A percentile compares a stretch with the other conserved stretches of the same genome.
Evolutionary conservation across 2,329 filamentous ascomycete genomes (phyloP).

Genomic region (Metarhizium sp.): DNA sequence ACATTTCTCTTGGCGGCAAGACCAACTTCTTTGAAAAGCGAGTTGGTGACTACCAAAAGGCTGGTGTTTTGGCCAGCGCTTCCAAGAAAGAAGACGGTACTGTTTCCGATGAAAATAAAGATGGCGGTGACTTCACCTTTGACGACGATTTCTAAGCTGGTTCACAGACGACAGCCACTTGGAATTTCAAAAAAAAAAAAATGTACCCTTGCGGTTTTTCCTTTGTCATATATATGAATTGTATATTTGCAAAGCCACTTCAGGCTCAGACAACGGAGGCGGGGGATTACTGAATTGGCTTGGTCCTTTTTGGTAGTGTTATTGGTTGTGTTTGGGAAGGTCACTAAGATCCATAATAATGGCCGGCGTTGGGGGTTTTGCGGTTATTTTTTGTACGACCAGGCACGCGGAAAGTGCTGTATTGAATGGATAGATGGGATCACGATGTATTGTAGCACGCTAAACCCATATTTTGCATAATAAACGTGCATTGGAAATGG

Average conservation of each 20-base stretch:
- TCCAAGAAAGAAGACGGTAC: constrained; percentile 51
- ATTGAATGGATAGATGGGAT: constrained; percentile 9
- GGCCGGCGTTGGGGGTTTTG: constrained; percentile 11
- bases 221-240: constrained; percentile 5
- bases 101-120: constrained; percentile 36
- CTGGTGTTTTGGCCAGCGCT: constrained; percentile 91
- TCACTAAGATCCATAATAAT: constrained; percentile 7
- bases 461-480: not conserved
- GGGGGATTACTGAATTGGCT: not conserved
- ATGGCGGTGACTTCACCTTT: constrained; percentile 76
- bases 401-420: not conserved
- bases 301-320: not conserved
- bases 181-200: constrained; percentile 14
- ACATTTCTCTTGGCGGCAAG: constrained; percentile 97
- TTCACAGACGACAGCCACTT: constrained; percentile 8
- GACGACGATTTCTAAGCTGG: constrained; percentile 85
- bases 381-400: constrained; percentile 1
- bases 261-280: not conserved
- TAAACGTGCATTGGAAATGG: not conserved
- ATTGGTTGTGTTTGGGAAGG: constrained; percentile 1
- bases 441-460: constrained; percentile 9
- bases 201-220: constrained; percentile 6
- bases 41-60: constrained; percentile 98
- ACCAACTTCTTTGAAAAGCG: constrained; percentile 99
- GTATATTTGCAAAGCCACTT: constrained; percentile 14